Evolutionary conservation across 441 rosid species (phyloP).

Genomic region (Brassica balearica): DNA sequence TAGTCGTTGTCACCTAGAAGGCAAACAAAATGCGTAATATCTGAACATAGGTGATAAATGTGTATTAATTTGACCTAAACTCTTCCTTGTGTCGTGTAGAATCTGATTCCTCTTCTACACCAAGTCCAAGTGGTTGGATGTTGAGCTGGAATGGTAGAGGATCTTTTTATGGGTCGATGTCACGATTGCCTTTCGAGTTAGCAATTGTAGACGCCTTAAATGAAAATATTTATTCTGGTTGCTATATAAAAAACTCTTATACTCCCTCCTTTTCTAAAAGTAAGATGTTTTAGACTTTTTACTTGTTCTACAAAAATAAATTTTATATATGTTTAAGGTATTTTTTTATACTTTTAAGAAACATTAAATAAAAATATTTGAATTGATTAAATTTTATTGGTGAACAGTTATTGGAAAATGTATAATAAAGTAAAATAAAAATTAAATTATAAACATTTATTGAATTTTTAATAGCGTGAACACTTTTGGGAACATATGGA

Average conservation of each 20-base stretch:
- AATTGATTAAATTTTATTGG: too few species aligned
- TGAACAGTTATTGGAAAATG: too few species aligned
- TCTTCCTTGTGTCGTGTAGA: conserved; percentile 21
- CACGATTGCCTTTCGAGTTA: conserved; percentile 3
- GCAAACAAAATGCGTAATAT: conserved; percentile 24
- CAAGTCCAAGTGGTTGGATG: conserved; percentile 1
- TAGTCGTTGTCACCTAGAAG: conserved; percentile 37
- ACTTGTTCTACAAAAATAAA: too few species aligned
- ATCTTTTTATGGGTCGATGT: not conserved
- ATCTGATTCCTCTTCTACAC: conserved; percentile 17
- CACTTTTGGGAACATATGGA: too few species aligned
- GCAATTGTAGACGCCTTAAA: not conserved
- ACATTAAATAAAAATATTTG: too few species aligned
- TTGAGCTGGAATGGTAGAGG: not conserved
- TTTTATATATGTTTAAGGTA: too few species aligned
- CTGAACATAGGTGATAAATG: conserved; percentile 28
- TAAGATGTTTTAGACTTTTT: too few species aligned
- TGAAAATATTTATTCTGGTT: not conserved
- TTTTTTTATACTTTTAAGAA: too few species aligned
- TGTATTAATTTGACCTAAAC: conserved; percentile 28
- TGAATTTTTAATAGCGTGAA: too few species aligned
- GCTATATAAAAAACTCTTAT: not conserved
- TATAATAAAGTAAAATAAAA: too few species aligned
- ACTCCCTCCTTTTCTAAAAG: too few species aligned
- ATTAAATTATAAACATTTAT: too few species aligned